Evolutionary conservation across 495 filamentous ascomycete species (phyloP).

Genomic region (Pseudoneurospora amorphoporcata): DNA sequence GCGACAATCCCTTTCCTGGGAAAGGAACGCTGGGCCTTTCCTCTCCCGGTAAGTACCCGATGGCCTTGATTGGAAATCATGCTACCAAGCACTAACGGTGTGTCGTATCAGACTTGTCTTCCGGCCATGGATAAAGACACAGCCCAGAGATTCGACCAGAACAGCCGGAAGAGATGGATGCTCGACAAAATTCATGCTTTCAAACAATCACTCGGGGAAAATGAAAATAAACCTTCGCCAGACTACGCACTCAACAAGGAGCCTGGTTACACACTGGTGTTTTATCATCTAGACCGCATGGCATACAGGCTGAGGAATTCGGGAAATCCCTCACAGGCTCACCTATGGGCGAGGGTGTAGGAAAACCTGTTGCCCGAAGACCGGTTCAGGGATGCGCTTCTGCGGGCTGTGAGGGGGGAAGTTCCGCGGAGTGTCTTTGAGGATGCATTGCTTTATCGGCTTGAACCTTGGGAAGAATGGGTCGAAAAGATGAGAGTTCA

Average conservation of each 20-base stretch:
- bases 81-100: neutral
- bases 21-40: neutral
- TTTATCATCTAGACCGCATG: neutral
- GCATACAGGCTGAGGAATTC: neutral
- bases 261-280: neutral
- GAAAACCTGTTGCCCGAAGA: neutral
- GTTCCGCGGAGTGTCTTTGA: neutral
- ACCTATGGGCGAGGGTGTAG: neutral
- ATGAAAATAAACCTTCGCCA: neutral
- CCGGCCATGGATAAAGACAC: neutral
- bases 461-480: neutral
- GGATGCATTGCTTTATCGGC: neutral
- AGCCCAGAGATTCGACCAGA: neutral
- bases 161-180: neutral
- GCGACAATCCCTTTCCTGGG: neutral
- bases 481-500: neutral
- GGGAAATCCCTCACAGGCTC: neutral
- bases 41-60: neutral
- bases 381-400: neutral
- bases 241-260: neutral
- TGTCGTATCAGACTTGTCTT: neutral
- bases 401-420: neutral
- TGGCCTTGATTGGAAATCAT: neutral
- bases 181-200: neutral
- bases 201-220: neutral